Base-by-base conservation (phyloP, 2,329 filamentous ascomycete genomes). In the Zarea fungicola region DNA sequence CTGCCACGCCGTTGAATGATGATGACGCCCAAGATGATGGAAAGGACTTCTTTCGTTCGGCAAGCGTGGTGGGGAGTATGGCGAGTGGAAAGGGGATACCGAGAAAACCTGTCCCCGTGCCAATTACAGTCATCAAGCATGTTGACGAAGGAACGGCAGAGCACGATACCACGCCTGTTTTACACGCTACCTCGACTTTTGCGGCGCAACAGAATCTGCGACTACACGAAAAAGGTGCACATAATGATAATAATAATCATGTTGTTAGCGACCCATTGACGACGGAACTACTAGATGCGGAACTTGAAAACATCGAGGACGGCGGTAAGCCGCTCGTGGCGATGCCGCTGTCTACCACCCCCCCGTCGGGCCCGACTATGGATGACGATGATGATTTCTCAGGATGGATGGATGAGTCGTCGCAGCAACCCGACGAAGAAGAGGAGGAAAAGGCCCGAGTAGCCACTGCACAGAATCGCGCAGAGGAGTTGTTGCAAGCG, bases 1-100 rank as follows among this genome's bases (percentile, higher is more conserved):
- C 80, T 2, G 68, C 69, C 2, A 78, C 77, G 5, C 79, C 80
- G 1, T 56, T 67, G 6, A 63, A 68, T 10, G 53, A 56, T 11
- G 42, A 49, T 18, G 32, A 31, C 5, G 40, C 18, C 7, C 22
- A 23, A 10, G 25, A 26, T 13, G 41, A 21, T 3, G 16, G 23
- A 3, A 26, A n/a, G 21, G 28, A 13, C 14, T 25, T 28, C 6
- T 39, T 49, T 23, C 22, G 29, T 18, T 8, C 16, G 11, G n/a
- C 14, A 36, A 35, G 9, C 28, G 36, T 11, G 46, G 32, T 14
- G 23, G 29, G 21, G 29, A 29, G 11, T 26, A 40, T 14, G 22
- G 32, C 16, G 29, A 37, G 4, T 23, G 41, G 28, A 14, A 42
- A 31, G 14, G 26, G 41, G 8, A 48, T 44, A 37, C 45, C 43